These are phyloP conservation scores for Peniophora sp. DNA, from an alignment of 1,284 basidiomycete species.

Conservation along the genomic window DNA sequence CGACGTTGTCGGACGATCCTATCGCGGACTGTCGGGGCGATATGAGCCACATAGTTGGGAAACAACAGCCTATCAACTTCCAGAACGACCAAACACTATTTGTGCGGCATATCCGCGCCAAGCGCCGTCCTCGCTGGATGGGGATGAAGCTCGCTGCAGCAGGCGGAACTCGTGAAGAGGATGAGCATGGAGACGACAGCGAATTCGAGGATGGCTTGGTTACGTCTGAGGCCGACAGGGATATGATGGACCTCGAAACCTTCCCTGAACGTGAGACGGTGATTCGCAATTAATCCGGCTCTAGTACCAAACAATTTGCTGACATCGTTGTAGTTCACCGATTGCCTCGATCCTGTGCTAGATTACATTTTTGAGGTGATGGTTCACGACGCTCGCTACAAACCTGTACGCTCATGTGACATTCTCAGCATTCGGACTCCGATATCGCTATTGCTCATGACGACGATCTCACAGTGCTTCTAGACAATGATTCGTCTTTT, in stretches of 20 bases:
- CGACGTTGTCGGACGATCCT: background rate
- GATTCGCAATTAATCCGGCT: background rate
- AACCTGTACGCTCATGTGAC: background rate
- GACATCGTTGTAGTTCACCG: background rate
- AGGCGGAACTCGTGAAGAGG: too few species aligned
- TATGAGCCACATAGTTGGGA: too few species aligned
- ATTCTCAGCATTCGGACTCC: background rate
- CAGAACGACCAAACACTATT: slow-evolving; percentile 6
- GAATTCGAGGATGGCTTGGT: too few species aligned
- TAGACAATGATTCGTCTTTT: too few species aligned
- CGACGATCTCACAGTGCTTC: background rate
- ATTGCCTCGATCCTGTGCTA: background rate
- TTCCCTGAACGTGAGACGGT: background rate
- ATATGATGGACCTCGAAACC: too few species aligned
- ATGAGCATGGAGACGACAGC: too few species aligned
- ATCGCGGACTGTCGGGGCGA: background rate
- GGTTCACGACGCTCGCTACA: background rate
- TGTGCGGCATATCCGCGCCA: background rate
- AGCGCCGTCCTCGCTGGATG: background rate
- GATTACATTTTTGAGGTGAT: slow-evolving; percentile 1
- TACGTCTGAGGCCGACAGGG: too few species aligned
- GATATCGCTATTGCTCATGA: background rate
- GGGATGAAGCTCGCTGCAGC: too few species aligned
- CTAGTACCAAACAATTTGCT: background rate
- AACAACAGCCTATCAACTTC: background rate